Evolutionary conservation across 2,329 filamentous ascomycete species (phyloP), one percentile per base, ranked within the genome.

Genomic region (Xylaria sp.): DNA sequence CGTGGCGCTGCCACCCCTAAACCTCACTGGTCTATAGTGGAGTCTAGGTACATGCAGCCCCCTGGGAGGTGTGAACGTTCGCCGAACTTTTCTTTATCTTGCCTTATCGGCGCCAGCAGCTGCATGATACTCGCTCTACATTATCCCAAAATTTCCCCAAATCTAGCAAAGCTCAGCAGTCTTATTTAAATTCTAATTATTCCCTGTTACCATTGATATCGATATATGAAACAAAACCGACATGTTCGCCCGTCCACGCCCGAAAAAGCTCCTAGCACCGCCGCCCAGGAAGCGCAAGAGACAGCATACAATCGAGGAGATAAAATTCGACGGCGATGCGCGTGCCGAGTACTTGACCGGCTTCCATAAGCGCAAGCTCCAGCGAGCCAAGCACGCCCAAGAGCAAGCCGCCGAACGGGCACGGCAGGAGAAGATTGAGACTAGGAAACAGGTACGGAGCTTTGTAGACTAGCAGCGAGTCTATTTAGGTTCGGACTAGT

Each of bases 291-390:
- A 89, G 76, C 85, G 92, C 72, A 93, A 92, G 79, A 79, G 80
- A 69, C 77, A 85, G 14, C 83, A 84, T 54, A 81, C 84, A 47
- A 84, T 93, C 68, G 93, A 94, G 77, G 93, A 97, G 79, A 91
- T 99, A 79, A 89, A 84, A 61, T 99, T 98, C 82, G 94, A 99
- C 82, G 82, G 86, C 69, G 85, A 86, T 69, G 92, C 92, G 54
- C 90, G 96, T 72, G 84, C 92, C 72, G 94, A 98, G 77, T 99
- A 93, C 78, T 85, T 99, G 66, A 98, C 94, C 0, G 96, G 96
- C 2, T 99, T 99, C 82, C 94, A 95, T 84, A 99, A 98, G 85
- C 91, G 96, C 80, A 98, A 98, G 81, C 83, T 92, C 61, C 92
- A 93, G 79, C 88, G 96, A 45, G 89, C 90, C 73, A 97, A 97